phyloP scores from a whole-genome alignment of 225 moss, liverwort and hornwort genomes.

The Ulota crispa region DNA sequence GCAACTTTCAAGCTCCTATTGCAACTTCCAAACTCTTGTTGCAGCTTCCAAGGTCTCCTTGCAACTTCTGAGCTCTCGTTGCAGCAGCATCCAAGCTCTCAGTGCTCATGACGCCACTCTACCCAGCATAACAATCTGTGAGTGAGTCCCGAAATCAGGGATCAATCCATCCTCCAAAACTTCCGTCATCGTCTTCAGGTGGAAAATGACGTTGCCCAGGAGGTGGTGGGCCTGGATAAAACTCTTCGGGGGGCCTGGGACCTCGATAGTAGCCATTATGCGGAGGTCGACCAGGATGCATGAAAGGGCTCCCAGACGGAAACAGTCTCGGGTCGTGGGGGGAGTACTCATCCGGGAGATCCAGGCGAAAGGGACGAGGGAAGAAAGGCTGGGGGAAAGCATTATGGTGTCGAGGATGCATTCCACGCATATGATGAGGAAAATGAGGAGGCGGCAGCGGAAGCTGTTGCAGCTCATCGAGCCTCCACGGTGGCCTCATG shows the following conservation, averaged over 20 bases:
- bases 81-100: too few species aligned
- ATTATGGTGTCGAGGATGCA: not conserved
- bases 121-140: not conserved
- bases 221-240: not conserved
- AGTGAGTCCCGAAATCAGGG: not conserved
- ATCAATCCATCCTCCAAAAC: slow-evolving; percentile 25
- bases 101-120: not conserved
- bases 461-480: not conserved
- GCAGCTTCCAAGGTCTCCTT: not conserved
- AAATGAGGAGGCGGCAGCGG: not conserved
- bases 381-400: not conserved
- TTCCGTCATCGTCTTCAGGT: not conserved
- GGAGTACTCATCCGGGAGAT: slow-evolving; percentile 4
- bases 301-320: not conserved
- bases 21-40: not conserved
- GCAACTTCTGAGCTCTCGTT: too few species aligned
- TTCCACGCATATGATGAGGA: not conserved
- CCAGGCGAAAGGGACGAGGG: not conserved
- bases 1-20: not conserved
- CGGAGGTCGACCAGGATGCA: not conserved
- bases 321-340: not conserved
- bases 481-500: not conserved
- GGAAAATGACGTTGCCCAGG: not conserved
- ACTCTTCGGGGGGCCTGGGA: not conserved
- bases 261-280: not conserved